A percentile compares a stretch with the other conserved stretches of the same genome.
phyloP scores from a whole-genome alignment of 1,284 basidiomycete species.

The Cutaneotrichosporon sp. region DNA sequence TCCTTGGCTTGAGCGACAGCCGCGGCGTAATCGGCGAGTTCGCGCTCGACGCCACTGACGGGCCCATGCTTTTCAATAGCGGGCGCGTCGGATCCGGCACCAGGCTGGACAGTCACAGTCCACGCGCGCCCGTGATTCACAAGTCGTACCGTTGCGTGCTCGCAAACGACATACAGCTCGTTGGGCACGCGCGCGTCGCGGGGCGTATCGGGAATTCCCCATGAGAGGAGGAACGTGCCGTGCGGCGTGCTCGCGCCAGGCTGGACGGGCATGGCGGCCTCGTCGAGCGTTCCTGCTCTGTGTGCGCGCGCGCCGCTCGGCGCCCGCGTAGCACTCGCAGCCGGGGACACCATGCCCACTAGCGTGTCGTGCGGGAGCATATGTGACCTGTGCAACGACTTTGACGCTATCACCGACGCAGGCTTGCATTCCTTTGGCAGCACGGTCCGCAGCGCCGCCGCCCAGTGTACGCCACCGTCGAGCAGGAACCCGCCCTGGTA shows the following conservation, averaged over 20 bases:
- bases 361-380: slow-evolving; percentile 68
- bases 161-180: slow-evolving; percentile 30
- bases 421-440: slow-evolving; percentile 37
- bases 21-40: slow-evolving; percentile 60
- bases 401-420: slow-evolving; percentile 58
- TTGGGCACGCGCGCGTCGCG: slow-evolving; percentile 16
- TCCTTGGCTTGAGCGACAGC: slow-evolving; percentile 52
- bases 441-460: slow-evolving; percentile 36
- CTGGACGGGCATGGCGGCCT: slow-evolving; percentile 21
- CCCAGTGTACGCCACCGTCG: slow-evolving; percentile 46
- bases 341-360: slow-evolving; percentile 53
- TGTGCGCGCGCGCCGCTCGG: slow-evolving; percentile 50
- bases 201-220: slow-evolving; percentile 33
- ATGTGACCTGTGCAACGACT: slow-evolving; percentile 63
- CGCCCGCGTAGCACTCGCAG: slow-evolving; percentile 55
- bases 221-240: slow-evolving; percentile 38
- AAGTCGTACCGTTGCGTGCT: slow-evolving; percentile 52
- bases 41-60: slow-evolving; percentile 58
- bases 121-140: slow-evolving; percentile 48
- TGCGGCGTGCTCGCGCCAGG: slow-evolving; percentile 31
- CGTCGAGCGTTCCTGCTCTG: slow-evolving; percentile 6
- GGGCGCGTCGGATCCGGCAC: slow-evolving; percentile 46
- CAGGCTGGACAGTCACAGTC: slow-evolving; percentile 54
- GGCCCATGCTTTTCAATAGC: slow-evolving; percentile 49
- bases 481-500: slow-evolving; percentile 62